Conservation (phyloP, 2,329 filamentous ascomycete genomes). For the Colletotrichum tropicicola region DNA sequence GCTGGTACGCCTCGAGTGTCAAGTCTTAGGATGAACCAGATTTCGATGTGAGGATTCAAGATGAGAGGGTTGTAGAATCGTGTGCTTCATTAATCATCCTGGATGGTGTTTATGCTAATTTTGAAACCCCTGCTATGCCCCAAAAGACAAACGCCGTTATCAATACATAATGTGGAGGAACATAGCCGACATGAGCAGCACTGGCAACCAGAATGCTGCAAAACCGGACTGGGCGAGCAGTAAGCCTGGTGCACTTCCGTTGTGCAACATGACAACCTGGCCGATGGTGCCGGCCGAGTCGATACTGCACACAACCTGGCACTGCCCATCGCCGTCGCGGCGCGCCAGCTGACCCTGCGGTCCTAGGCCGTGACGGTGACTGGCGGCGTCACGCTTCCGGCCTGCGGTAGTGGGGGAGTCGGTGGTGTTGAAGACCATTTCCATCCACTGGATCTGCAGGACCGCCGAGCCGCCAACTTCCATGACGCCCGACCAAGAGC, state of each 20-base stretch:
- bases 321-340: constrained; percentile 28
- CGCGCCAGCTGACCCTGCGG: constrained; percentile 14
- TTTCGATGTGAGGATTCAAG: no score
- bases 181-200: constrained; percentile 22
- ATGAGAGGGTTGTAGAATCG: no score
- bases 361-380: constrained; percentile 3
- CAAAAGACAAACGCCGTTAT: neutral
- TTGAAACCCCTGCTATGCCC: constrained; percentile 18
- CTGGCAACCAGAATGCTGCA: constrained; percentile 30
- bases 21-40: no score
- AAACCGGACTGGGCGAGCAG: constrained; percentile 31
- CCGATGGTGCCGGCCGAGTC: constrained; percentile 46
- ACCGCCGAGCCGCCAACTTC: constrained; percentile 55
- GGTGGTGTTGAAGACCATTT: constrained; percentile 64
- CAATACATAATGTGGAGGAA: constrained; percentile 38
- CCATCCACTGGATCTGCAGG: constrained; percentile 70
- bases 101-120: neutral
- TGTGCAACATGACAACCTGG: constrained; percentile 46
- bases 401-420: constrained; percentile 6
- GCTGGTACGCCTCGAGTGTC: no score
- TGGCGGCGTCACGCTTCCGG: constrained; percentile 1
- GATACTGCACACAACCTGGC: constrained; percentile 43
- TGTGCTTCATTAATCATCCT: constrained; percentile 2
- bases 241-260: constrained; percentile 29
- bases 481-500: constrained; percentile 69